Evolutionary conservation across 768 basidiomycete genomes (phyloP), one percentile per base, ranked within the genome.

Genomic region (Tylopilus subfusipes): DNA sequence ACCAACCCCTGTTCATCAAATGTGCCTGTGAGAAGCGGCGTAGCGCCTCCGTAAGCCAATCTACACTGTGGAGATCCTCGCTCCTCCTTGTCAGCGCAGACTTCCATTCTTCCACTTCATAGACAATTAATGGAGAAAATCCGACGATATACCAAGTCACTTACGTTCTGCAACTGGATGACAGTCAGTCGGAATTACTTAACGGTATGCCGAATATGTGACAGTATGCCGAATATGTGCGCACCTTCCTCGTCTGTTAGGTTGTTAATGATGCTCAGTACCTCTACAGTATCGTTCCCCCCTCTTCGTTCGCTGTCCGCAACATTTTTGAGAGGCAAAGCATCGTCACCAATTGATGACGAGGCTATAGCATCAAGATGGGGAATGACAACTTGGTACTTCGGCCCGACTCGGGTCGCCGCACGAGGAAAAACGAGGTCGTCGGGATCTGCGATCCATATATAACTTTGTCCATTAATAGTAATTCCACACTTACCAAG

Each of bases 401-500:
- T 93, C 38, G 84, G 80, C 16, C 94, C 93, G 34, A 93, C 80
- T n/a, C 95, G 86, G 22, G 91, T 95, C 8, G 91, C 88, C 14
- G 93, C 86, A 54, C 93, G 87, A 55, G 96, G 95, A 69, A 94
- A 98, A 68, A 98, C 96, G 55, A 93, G 83, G 74, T 99, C 96
- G 70, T 99, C 93, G 44, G 92, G 85, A 78, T 98, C 96, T 94
- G 70, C 59, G 52, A 55, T 63, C 68, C 61, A 67, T 58, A 64
- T 64, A 63, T 60, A 67, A 71, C 59, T 10, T 50, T 55, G 29
- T 45, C 61, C 43, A 57, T 54, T 45, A 56, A 50, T 33, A 49
- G 52, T 9, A 57, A 57, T 39, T 52, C 38, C 56, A 53, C 56
- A 68, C 80, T 63, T 62, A 90, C 92, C 90, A 45, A 95, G 77